Evolutionary conservation across 148 eudicot genomes (phyloP).

Genomic region (Oxyria digyna): DNA sequence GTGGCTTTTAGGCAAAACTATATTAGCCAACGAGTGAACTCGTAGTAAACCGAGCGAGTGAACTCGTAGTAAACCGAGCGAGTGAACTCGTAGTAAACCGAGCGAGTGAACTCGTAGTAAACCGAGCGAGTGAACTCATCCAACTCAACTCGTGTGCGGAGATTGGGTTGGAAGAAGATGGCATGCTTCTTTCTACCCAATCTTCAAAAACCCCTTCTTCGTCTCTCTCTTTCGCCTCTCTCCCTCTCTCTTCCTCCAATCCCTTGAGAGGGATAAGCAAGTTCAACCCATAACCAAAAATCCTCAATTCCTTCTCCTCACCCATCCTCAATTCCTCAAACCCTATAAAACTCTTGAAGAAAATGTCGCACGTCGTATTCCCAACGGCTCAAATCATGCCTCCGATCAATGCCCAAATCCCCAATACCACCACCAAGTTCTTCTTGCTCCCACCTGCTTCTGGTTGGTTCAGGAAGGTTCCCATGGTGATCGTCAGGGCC

Average conservation of each 20-base stretch:
- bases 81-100: no score
- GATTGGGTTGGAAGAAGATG: constrained; percentile 5
- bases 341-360: neutral
- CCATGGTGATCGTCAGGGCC: neutral
- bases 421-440: neutral
- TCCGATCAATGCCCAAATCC: constrained; percentile 43
- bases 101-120: neutral
- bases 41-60: no score
- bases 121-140: neutral
- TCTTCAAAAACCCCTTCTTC: constrained; percentile 1
- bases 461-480: neutral
- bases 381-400: constrained; percentile 54
- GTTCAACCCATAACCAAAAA: neutral
- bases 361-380: constrained; percentile 52
- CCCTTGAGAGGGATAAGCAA: neutral
- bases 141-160: neutral
- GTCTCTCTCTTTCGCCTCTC: constrained; percentile 3
- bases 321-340: neutral
- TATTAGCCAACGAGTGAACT: no score
- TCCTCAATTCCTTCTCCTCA: neutral
- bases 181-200: neutral
- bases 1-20: no score
- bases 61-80: no score
- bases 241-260: neutral
- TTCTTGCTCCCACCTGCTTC: neutral